Conservation (phyloP, 352 stramenopile species). For the Ophiocytium majus region DNA sequence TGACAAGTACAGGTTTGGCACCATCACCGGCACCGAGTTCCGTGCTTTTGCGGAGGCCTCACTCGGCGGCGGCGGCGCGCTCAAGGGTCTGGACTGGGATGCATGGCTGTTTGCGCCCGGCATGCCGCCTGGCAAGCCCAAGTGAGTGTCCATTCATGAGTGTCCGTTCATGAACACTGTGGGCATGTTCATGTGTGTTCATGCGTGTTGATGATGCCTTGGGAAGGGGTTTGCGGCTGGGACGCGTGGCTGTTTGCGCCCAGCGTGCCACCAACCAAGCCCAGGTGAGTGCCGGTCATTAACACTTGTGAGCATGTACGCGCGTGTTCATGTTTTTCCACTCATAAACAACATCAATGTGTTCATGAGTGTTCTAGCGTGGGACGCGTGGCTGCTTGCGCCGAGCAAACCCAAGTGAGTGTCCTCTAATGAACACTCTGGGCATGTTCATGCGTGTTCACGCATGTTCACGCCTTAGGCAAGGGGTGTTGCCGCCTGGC, state of each 20-base stretch:
- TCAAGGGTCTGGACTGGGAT: conserved; percentile 81
- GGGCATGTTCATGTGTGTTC: conserved; percentile 23
- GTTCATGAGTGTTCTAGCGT: too few relatives aligned
- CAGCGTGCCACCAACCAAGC: conserved; percentile 57
- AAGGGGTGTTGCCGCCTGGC: too few relatives aligned
- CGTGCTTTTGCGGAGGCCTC: conserved; percentile 70
- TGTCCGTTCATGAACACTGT: neutral
- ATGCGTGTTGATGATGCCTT: too few relatives aligned
- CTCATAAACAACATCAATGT: too few relatives aligned
- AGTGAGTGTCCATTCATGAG: conserved; percentile 23
- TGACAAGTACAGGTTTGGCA: conserved; percentile 62
- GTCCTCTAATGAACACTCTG: too few relatives aligned
- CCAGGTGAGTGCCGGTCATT: conserved; percentile 24
- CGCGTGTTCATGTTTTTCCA: too few relatives aligned
- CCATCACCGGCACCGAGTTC: conserved; percentile 59
- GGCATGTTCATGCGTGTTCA: too few relatives aligned
- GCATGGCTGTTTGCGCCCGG: conserved; percentile 72
- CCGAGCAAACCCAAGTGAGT: too few relatives aligned
- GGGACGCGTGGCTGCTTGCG: too few relatives aligned
- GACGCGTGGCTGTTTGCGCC: conserved; percentile 72
- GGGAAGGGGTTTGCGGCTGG: too few relatives aligned
- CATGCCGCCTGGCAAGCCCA: conserved; percentile 41
- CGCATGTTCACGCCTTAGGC: too few relatives aligned
- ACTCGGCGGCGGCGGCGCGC: conserved; percentile 56
- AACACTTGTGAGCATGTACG: too few relatives aligned